Evolutionary conservation across 805 yeast species (phyloP), one percentile per base, ranked within the genome.

Genomic region (Tetrapisispora taiwanensis): DNA sequence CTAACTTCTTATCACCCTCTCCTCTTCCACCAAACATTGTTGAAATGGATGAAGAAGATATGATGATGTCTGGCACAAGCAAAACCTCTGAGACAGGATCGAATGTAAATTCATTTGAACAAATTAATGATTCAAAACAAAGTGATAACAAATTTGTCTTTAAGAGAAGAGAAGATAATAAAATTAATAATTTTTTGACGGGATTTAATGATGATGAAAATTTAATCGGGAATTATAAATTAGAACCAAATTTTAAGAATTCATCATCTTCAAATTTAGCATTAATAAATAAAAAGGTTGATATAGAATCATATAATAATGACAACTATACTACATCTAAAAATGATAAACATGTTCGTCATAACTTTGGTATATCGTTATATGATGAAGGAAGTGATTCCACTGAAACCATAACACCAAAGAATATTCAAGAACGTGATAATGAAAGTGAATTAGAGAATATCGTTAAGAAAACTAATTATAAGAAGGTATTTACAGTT

Each of bases 41-140:
- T 17, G 35, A 38, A 30, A 35, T 54, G 30, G 63, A 62, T 38
- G 63, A 55, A 33, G 66, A 62, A 38, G 66, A 62, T 43, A 45
- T 47, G 36, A 30, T 60, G 44, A 59, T 59, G 61, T 52, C 61
- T 7, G 65, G 65, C 10, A 27, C 14, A 28, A 19, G 17, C 7
- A 30, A 36, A 14, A 20, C 12, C 17, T 3, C 13, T 35, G 17
- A 20, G 10, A 22, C 5, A 22, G 26, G 8, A 22, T 6, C 8
- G 26, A 22, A 8, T 22, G 26, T 22, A 22, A 22, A 22, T n/a
- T n/a, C n/a, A n/a, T n/a, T n/a, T n/a, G n/a, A n/a, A n/a, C n/a
- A n/a, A n/a, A n/a, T n/a, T n/a, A n/a, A n/a, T n/a, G n/a, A n/a
- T n/a, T n/a, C n/a, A n/a, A n/a, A n/a, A n/a, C n/a, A n/a, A n/a